phyloP scores from a whole-genome alignment of 805 yeast genomes.

The Metschnikowia dekortorum region DNA sequence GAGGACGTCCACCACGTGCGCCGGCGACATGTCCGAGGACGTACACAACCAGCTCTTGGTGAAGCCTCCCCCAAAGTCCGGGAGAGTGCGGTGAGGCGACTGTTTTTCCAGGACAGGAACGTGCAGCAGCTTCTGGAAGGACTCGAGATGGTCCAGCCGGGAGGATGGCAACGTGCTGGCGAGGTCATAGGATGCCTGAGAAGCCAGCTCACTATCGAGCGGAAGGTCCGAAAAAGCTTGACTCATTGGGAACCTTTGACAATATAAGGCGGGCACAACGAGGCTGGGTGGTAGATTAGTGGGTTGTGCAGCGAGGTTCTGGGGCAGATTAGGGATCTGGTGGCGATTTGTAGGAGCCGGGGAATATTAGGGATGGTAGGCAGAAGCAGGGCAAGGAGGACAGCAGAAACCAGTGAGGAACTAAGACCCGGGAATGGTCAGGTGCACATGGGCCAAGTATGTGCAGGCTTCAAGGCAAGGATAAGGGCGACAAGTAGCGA shows the following conservation, averaged over 20 bases:
- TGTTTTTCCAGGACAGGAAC: neutral
- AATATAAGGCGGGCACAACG: neutral
- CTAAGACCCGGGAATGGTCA: no score
- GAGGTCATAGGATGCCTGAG: slow-evolving; percentile 6
- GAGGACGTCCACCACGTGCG: slow-evolving; percentile 27
- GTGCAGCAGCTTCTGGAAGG: neutral
- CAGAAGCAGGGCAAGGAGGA: neutral
- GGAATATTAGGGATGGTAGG: neutral
- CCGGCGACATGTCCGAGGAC: slow-evolving; percentile 4
- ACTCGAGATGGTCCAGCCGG: neutral
- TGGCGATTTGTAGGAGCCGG: no score
- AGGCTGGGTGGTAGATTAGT: neutral
- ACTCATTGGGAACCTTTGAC: slow-evolving; percentile 2
- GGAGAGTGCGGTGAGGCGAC: neutral
- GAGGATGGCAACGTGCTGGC: slow-evolving; percentile 4
- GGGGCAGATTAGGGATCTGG: neutral
- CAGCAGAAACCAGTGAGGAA: no score
- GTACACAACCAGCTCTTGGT: slow-evolving; percentile 7
- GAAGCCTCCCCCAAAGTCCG: slow-evolving; percentile 5
- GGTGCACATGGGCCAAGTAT: no score
- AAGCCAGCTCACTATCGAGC: slow-evolving; percentile 6
- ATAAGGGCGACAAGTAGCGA: neutral
- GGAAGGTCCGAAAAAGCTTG: slow-evolving; percentile 10
- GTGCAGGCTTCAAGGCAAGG: no score
- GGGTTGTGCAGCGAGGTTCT: neutral